Conservation (phyloP, 2,329 filamentous ascomycete genomes). For the Aureobasidium sp. region DNA sequence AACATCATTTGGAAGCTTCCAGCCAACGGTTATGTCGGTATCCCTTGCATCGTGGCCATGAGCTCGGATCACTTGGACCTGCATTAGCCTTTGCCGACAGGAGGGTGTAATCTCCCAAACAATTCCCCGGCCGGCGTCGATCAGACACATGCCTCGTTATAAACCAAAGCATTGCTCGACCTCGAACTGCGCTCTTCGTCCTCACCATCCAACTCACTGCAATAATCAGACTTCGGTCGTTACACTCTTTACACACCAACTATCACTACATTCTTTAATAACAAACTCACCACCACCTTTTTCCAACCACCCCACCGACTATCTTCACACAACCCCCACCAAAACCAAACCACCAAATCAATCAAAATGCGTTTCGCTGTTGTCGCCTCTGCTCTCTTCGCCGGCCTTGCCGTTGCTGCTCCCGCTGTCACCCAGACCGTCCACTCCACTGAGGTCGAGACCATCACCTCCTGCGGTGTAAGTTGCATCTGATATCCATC, state of each 20-base stretch:
- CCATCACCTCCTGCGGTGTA: conserved; percentile 19
- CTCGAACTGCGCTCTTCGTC: not conserved
- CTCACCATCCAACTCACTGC: conserved; percentile 9
- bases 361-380: conserved; percentile 27
- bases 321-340: conserved; percentile 16
- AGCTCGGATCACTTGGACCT: conserved; percentile 2
- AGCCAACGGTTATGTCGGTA: conserved; percentile 4
- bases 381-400: conserved; percentile 24
- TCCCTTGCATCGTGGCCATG: conserved; percentile 11
- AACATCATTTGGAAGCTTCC: conserved; percentile 9
- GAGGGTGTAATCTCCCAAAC: conserved; percentile 10
- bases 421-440: conserved; percentile 15
- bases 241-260: conserved; percentile 24
- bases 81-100: conserved; percentile 8
- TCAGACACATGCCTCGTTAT: not conserved
- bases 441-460: conserved; percentile 19
- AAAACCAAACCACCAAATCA: conserved; percentile 17
- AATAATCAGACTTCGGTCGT: conserved; percentile 26
- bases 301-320: conserved; percentile 14
- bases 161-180: conserved; percentile 5
- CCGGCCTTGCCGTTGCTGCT: conserved; percentile 19
- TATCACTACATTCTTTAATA: conserved; percentile 19
- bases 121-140: conserved; percentile 4
- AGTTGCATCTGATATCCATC: not conserved
- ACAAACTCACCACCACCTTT: conserved; percentile 15